A percentile compares a stretch with the other conserved stretches of the same genome.
These are phyloP conservation scores for Pseudogymnoascus sp. DNA, from an alignment of 2,329 filamentous ascomycete genomes.

Conservation along the genomic window DNA sequence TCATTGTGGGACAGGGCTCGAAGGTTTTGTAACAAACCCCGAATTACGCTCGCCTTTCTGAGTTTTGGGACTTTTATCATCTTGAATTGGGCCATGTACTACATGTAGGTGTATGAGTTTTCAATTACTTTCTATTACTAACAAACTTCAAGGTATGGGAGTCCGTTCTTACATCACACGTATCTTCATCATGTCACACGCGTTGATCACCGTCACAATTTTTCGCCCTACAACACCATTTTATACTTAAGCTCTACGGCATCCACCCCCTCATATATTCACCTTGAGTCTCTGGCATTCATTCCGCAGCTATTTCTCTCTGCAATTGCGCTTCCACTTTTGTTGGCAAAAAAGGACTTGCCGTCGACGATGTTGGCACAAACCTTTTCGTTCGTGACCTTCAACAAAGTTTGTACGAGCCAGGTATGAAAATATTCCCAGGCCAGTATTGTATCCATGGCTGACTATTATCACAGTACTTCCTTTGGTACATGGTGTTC, in stretches of 20 bases:
- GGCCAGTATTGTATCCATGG: background rate
- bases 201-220: slow-evolving; percentile 96
- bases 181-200: slow-evolving; percentile 88
- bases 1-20: slow-evolving; percentile 22
- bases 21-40: slow-evolving; percentile 43
- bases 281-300: slow-evolving; percentile 76
- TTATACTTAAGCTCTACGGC: slow-evolving; percentile 76
- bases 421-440: slow-evolving; percentile 51
- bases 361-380: slow-evolving; percentile 83
- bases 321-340: slow-evolving; percentile 64
- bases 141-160: slow-evolving; percentile 53
- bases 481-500: slow-evolving; percentile 95
- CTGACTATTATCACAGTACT: slow-evolving; percentile 55
- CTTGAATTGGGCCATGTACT: slow-evolving; percentile 74
- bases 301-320: slow-evolving; percentile 78
- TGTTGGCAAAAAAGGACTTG: slow-evolving; percentile 72
- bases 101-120: slow-evolving; percentile 43
- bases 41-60: slow-evolving; percentile 50
- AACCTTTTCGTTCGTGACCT: slow-evolving; percentile 93
- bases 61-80: slow-evolving; percentile 65
- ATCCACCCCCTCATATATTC: slow-evolving; percentile 30
- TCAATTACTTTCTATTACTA: slow-evolving; percentile 1
- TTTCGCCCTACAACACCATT: slow-evolving; percentile 89
- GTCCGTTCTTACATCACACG: slow-evolving; percentile 77
- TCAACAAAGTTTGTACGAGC: slow-evolving; percentile 98